Conservation (phyloP, 208 protist species). For the Borovskyia barvae region DNA sequence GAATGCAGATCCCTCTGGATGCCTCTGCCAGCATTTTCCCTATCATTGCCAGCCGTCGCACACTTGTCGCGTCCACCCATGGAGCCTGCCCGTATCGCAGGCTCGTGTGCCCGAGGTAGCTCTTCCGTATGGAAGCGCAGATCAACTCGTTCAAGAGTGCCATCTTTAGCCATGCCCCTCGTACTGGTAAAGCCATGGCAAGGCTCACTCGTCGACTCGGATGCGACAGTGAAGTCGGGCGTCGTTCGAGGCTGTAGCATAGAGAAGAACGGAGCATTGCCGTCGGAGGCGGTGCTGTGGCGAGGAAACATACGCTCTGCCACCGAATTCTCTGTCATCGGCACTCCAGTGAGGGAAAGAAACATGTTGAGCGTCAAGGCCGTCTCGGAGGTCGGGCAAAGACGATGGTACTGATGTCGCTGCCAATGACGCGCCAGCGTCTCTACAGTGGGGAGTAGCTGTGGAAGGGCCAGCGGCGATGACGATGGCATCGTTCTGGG, state of each 20-base stretch:
- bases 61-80: no score
- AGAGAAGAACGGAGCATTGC: slow-evolving; percentile 11
- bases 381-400: slow-evolving; percentile 12
- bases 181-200: no score
- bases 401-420: slow-evolving; percentile 16
- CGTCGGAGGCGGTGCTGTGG: slow-evolving; percentile 10
- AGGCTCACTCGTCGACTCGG: no score
- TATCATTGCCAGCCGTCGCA: no score
- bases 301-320: slow-evolving; percentile 23
- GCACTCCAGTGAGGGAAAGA: slow-evolving; percentile 18
- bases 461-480: not conserved
- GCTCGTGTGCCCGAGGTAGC: no score
- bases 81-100: no score
- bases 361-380: slow-evolving; percentile 22
- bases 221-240: no score
- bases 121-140: no score
- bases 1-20: no score
- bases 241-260: slow-evolving; percentile 5
- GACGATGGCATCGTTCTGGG: not conserved
- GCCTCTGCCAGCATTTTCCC: no score
- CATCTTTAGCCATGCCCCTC: no score
- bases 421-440: slow-evolving; percentile 28
- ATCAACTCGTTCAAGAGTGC: no score
- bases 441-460: slow-evolving; percentile 19
- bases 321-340: slow-evolving; percentile 19